These are phyloP conservation scores for Phallus indusiatus DNA, from an alignment of 768 basidiomycete species.

Conservation along the genomic window DNA sequence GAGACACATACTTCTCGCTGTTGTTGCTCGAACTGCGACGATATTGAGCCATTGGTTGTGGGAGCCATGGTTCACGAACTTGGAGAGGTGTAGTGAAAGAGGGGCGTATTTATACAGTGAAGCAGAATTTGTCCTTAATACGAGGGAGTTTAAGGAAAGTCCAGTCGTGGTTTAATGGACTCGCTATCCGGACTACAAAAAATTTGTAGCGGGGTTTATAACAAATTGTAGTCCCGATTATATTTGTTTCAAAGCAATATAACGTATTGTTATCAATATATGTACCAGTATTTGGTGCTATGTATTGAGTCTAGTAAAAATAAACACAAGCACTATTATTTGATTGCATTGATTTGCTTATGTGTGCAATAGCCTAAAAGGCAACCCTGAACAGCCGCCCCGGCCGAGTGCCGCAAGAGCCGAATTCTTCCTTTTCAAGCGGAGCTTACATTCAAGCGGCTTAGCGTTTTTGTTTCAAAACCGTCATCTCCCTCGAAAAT, in stretches of 20 bases:
- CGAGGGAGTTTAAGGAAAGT: no score
- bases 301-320: no score
- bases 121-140: no score
- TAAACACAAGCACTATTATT: no score
- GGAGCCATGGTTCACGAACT: background rate
- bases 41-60: background rate
- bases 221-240: conserved; percentile 4
- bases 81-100: background rate
- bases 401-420: background rate
- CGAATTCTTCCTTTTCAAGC: background rate
- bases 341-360: background rate
- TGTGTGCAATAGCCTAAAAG: background rate
- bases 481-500: background rate
- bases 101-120: no score
- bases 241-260: conserved; percentile 2
- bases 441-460: background rate
- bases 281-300: background rate
- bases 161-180: no score
- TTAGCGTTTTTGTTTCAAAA: background rate
- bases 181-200: background rate
- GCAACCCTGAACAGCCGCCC: background rate
- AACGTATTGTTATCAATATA: background rate
- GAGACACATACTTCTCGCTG: conserved; percentile 6
- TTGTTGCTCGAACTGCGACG: background rate
- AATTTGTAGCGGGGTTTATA: background rate